phyloP scores from a whole-genome alignment of 768 basidiomycete species.

The Mycena kentingensis region DNA sequence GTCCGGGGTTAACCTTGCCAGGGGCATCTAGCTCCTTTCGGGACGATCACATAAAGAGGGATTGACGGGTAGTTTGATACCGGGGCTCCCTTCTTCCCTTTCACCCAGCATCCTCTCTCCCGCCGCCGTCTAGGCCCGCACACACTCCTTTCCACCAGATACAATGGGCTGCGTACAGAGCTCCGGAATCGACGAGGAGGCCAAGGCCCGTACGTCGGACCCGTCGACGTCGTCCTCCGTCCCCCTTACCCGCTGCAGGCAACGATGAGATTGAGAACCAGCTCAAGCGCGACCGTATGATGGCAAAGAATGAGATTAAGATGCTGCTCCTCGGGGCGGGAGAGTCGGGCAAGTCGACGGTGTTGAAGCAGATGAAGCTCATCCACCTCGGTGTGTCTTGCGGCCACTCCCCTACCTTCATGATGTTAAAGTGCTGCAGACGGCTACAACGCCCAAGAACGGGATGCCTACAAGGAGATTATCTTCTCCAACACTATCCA shows the following conservation, averaged over 20 bases:
- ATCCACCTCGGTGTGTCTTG: slow-evolving; percentile 95
- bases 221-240: neutral
- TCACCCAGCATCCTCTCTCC: neutral
- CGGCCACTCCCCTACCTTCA: too few species aligned
- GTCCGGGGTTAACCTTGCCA: too few species aligned
- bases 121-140: neutral
- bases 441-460: slow-evolving; percentile 84
- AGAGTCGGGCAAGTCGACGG: slow-evolving; percentile 95
- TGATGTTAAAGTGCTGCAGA: too few species aligned
- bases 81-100: neutral
- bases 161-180: slow-evolving; percentile 56
- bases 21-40: too few species aligned
- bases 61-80: too few species aligned
- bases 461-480: slow-evolving; percentile 94
- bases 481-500: slow-evolving; percentile 93
- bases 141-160: neutral
- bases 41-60: too few species aligned
- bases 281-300: slow-evolving; percentile 83
- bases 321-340: slow-evolving; percentile 95
- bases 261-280: slow-evolving; percentile 95
- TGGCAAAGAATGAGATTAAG: slow-evolving; percentile 94
- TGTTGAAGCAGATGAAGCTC: slow-evolving; percentile 97
- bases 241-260: slow-evolving; percentile 44
- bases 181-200: slow-evolving; percentile 52
- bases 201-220: slow-evolving; percentile 49